Evolutionary conservation across 345 rosid species (phyloP).

Genomic region (Gossypium herbaceum): DNA sequence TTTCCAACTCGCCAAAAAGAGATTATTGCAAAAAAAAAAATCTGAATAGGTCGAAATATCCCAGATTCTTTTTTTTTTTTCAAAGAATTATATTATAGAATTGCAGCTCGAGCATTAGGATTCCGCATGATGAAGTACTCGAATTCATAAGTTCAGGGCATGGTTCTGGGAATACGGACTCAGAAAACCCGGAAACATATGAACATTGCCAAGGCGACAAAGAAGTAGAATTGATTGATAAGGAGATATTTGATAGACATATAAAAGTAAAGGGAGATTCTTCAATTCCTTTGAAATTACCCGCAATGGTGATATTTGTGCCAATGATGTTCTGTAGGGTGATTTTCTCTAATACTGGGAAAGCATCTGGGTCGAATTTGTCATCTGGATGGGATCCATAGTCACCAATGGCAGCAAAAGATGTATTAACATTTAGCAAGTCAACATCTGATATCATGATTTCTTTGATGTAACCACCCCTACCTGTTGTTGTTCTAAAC

Average conservation of each 20-base stretch:
- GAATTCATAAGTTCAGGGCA: slow-evolving; percentile 50
- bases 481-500: slow-evolving; percentile 66
- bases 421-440: slow-evolving; percentile 34
- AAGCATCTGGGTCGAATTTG: slow-evolving; percentile 55
- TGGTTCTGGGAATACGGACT: slow-evolving; percentile 59
- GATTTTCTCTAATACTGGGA: slow-evolving; percentile 48
- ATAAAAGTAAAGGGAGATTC: slow-evolving; percentile 74
- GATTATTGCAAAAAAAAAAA: too few species aligned
- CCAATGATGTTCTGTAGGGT: slow-evolving; percentile 55
- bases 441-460: slow-evolving; percentile 48
- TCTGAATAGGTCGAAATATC: too few species aligned
- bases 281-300: slow-evolving; percentile 64
- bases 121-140: slow-evolving; percentile 30
- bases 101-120: slow-evolving; percentile 36
- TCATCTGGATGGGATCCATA: slow-evolving; percentile 77
- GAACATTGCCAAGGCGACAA: slow-evolving; percentile 62
- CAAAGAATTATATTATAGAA: slow-evolving; percentile 30
- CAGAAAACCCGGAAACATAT: slow-evolving; percentile 60
- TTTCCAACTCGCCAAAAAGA: too few species aligned
- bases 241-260: slow-evolving; percentile 56
- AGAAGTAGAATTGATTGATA: slow-evolving; percentile 33
- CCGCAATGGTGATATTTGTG: slow-evolving; percentile 48
- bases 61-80: too few species aligned
- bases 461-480: slow-evolving; percentile 76
- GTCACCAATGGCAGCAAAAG: slow-evolving; percentile 57